Conservation (phyloP, 1,284 basidiomycete species). For the Cystobasidium pallidum region DNA sequence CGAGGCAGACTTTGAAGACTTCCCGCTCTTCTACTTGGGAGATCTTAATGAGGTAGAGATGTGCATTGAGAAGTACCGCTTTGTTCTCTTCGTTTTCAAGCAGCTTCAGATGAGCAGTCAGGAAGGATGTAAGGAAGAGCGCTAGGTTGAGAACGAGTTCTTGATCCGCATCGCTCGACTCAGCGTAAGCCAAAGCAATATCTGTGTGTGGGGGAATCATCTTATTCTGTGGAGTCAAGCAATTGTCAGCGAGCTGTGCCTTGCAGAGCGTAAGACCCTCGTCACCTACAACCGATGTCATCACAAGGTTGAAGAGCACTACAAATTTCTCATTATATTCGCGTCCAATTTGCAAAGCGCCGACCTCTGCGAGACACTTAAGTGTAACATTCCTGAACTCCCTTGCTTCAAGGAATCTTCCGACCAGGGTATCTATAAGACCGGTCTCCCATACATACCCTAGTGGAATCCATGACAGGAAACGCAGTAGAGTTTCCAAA, state of each 20-base stretch:
- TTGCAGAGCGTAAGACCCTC: neutral
- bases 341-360: conserved; percentile 84
- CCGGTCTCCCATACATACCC: conserved; percentile 99
- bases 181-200: conserved; percentile 88
- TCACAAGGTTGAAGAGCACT: conserved; percentile 95
- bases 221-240: conserved; percentile 64
- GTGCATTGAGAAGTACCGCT: conserved; percentile 92
- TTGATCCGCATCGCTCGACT: conserved; percentile 89
- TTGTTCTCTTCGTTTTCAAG: conserved; percentile 91
- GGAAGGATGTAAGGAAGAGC: conserved; percentile 95
- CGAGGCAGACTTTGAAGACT: conserved; percentile 98
- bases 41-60: conserved; percentile 98
- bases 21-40: conserved; percentile 98
- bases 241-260: neutral
- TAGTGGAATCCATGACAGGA: conserved; percentile 94
- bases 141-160: conserved; percentile 97
- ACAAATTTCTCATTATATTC: conserved; percentile 99
- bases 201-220: conserved; percentile 97
- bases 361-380: conserved; percentile 98
- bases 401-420: conserved; percentile 89
- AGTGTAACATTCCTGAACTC: conserved; percentile 98
- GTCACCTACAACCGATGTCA: conserved; percentile 72
- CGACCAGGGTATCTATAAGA: conserved; percentile 88
- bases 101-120: conserved; percentile 81
- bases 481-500: conserved; percentile 90